phyloP scores from a whole-genome alignment of 176 grass and related monocot genomes.

The Lolium rigidum region DNA sequence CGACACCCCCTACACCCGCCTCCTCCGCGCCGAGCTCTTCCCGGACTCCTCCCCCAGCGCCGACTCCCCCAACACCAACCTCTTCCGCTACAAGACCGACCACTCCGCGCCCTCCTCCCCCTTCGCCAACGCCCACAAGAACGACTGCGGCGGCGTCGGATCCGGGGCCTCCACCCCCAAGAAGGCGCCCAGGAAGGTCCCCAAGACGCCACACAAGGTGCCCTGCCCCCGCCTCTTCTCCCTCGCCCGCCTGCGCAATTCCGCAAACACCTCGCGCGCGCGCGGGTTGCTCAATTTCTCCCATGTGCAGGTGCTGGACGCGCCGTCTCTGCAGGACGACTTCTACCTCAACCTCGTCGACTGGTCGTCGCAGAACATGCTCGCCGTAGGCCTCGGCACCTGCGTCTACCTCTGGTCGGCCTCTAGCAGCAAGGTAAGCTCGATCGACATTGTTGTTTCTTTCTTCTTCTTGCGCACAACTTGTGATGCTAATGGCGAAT shows the following conservation, averaged over 20 bases:
- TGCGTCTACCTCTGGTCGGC: slow-evolving; percentile 98
- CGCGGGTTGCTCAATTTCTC: neutral
- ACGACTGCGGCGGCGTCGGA: slow-evolving; percentile 30
- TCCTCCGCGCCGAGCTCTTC: slow-evolving; percentile 90
- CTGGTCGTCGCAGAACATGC: slow-evolving; percentile 93
- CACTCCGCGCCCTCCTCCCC: slow-evolving; percentile 71
- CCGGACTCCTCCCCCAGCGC: slow-evolving; percentile 48
- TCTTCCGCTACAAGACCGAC: slow-evolving; percentile 94
- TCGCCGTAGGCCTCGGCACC: slow-evolving; percentile 91
- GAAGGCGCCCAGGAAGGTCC: slow-evolving; percentile 78
- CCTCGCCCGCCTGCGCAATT: neutral
- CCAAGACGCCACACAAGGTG: slow-evolving; percentile 98
- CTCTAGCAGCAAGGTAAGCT: slow-evolving; percentile 66
- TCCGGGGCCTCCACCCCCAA: slow-evolving; percentile 51
- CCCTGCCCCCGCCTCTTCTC: neutral
- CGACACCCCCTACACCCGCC: slow-evolving; percentile 70
- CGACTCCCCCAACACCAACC: slow-evolving; percentile 74
- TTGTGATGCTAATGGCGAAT: too few species aligned
- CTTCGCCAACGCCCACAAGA: slow-evolving; percentile 33
- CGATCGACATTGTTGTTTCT: neutral
- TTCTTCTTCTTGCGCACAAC: slow-evolving; percentile 32
- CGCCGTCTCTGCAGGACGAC: slow-evolving; percentile 89
- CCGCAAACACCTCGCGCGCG: slow-evolving; percentile 13
- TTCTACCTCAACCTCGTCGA: slow-evolving; percentile 99
- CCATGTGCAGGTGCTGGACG: slow-evolving; percentile 72